phyloP scores from a whole-genome alignment of 2,329 filamentous ascomycete species.

The Calonectria montana region DNA sequence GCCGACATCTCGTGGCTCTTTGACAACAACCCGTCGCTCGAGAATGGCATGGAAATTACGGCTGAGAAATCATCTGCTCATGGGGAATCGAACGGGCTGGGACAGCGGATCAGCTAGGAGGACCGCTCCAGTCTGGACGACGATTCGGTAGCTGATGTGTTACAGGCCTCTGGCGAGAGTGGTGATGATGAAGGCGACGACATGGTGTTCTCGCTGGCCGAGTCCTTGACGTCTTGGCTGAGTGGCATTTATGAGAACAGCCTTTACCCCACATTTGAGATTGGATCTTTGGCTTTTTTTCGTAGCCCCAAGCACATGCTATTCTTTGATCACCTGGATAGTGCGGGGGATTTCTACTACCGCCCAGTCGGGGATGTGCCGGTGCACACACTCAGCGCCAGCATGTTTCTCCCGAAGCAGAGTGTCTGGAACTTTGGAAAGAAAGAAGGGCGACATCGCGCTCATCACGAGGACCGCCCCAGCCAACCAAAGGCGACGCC shows the following conservation, averaged over 20 bases:
- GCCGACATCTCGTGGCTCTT: constrained; percentile 63
- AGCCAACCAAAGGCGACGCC: constrained; percentile 41
- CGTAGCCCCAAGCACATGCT: constrained; percentile 57
- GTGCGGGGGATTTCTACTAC: constrained; percentile 60
- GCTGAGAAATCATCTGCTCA: constrained; percentile 15
- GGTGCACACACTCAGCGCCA: constrained; percentile 65
- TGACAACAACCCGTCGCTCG: constrained; percentile 12
- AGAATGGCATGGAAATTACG: constrained; percentile 8
- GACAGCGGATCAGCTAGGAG: constrained; percentile 36
- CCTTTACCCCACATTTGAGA: constrained; percentile 65
- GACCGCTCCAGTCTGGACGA: constrained; percentile 30
- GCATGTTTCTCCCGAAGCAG: constrained; percentile 62
- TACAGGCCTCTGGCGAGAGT: constrained; percentile 29
- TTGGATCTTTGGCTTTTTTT: constrained; percentile 64
- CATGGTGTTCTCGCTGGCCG: constrained; percentile 38
- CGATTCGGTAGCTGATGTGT: constrained; percentile 25
- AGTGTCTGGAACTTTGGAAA: constrained; percentile 64
- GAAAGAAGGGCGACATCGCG: constrained; percentile 29
- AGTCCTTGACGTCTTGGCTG: constrained; percentile 47
- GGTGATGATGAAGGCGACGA: constrained; percentile 28
- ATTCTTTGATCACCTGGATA: constrained; percentile 63
- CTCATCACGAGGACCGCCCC: constrained; percentile 24
- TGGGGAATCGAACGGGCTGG: constrained; percentile 26
- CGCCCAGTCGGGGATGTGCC: constrained; percentile 60
- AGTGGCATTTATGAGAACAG: constrained; percentile 60